phyloP scores from a whole-genome alignment of 441 rosid species.

The Pelargonium citronellum region DNA sequence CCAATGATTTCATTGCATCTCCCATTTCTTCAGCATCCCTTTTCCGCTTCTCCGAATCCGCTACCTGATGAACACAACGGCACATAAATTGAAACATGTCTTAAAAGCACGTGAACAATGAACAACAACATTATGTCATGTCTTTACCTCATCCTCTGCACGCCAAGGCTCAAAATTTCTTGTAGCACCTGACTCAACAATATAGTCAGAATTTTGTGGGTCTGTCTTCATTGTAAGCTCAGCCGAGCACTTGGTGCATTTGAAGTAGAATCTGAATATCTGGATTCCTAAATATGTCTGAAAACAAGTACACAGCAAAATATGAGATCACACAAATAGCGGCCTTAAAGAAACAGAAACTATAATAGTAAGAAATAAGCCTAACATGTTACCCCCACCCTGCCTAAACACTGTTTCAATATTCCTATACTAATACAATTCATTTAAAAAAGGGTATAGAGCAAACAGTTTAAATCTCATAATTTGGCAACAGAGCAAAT shows the following conservation, averaged over 20 bases:
- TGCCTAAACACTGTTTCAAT: too few relatives aligned
- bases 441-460: too few relatives aligned
- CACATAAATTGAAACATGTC: not conserved
- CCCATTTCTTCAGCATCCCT: slow-evolving; percentile 84
- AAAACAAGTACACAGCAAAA: not conserved
- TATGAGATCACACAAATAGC: not conserved
- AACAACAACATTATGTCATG: not conserved
- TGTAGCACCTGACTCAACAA: slow-evolving; percentile 70
- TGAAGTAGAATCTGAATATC: slow-evolving; percentile 25
- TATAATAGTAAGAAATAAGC: too few relatives aligned
- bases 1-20: slow-evolving; percentile 88
- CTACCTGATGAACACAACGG: slow-evolving; percentile 31
- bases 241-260: slow-evolving; percentile 50
- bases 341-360: too few relatives aligned
- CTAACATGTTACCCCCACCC: too few relatives aligned
- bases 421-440: too few relatives aligned
- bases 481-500: too few relatives aligned
- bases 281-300: slow-evolving; percentile 77
- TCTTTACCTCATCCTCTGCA: slow-evolving; percentile 62
- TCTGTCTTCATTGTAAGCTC: slow-evolving; percentile 80
- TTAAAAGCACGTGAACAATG: not conserved
- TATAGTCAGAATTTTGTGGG: slow-evolving; percentile 74
- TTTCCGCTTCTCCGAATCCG: slow-evolving; percentile 44
- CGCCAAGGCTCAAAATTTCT: slow-evolving; percentile 91
- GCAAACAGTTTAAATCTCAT: too few relatives aligned